A percentile compares a stretch with the other conserved stretches of the same genome.
These are phyloP conservation scores for Diaporthe amygdali DNA, from an alignment of 2,329 filamentous ascomycete species.

Conservation along the genomic window DNA sequence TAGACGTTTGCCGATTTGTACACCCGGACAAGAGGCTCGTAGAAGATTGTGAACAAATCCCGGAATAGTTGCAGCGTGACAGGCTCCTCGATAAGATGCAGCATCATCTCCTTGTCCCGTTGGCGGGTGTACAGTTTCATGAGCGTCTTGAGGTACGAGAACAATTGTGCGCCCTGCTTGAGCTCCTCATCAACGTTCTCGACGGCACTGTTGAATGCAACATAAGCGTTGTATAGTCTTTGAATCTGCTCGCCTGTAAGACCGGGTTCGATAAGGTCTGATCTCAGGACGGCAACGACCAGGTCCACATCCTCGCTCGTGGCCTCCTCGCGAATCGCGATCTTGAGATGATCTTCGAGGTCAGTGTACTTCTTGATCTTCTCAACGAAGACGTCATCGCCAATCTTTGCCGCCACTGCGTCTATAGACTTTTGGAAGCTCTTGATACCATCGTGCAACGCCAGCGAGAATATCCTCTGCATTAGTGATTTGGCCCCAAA, in stretches of 20 bases:
- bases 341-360: slow-evolving; percentile 76
- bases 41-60: slow-evolving; percentile 98
- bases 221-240: slow-evolving; percentile 90
- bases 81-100: slow-evolving; percentile 91
- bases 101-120: slow-evolving; percentile 97
- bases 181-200: slow-evolving; percentile 90
- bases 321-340: slow-evolving; percentile 76
- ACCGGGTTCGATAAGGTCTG: slow-evolving; percentile 75
- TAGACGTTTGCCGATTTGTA: slow-evolving; percentile 99
- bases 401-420: slow-evolving; percentile 75
- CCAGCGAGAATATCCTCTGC: slow-evolving; percentile 92
- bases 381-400: slow-evolving; percentile 77
- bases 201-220: slow-evolving; percentile 93
- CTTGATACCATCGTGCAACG: slow-evolving; percentile 87
- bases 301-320: slow-evolving; percentile 78
- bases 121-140: slow-evolving; percentile 91
- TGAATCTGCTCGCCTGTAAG: slow-evolving; percentile 78
- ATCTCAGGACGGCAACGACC: slow-evolving; percentile 82
- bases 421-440: slow-evolving; percentile 89
- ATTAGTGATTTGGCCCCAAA: slow-evolving; percentile 89
- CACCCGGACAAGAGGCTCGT: slow-evolving; percentile 93
- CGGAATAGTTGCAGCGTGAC: slow-evolving; percentile 96
- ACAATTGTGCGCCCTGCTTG: slow-evolving; percentile 87
- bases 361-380: slow-evolving; percentile 85
- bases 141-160: slow-evolving; percentile 93